Conservation (phyloP, 2,329 filamentous ascomycete species). For the Thelonectria olida region DNA sequence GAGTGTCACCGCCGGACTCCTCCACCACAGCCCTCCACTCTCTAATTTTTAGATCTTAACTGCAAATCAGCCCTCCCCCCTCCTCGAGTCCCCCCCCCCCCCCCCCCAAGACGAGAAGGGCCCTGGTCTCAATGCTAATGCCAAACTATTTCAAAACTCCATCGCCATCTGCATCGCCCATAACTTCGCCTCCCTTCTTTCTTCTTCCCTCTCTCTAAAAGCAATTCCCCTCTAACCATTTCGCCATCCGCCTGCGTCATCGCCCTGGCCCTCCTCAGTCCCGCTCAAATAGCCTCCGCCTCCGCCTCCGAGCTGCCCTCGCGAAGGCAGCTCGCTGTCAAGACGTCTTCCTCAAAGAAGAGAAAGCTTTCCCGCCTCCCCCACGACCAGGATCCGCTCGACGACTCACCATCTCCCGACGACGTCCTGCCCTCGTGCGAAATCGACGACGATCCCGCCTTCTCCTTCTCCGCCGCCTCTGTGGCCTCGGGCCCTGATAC, state of each 20-base stretch:
- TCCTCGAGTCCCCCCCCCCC: background rate
- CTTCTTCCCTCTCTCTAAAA: background rate
- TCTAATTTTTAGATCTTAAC: conserved; percentile 6
- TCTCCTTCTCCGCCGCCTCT: conserved; percentile 60
- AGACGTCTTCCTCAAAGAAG: conserved; percentile 79
- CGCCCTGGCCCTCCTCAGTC: conserved; percentile 17
- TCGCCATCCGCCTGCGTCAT: conserved; percentile 9
- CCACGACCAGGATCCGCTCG: conserved; percentile 51
- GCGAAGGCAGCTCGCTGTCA: conserved; percentile 73
- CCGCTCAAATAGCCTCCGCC: conserved; percentile 26
- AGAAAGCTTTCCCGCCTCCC: conserved; percentile 68
- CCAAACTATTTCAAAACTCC: conserved; percentile 29
- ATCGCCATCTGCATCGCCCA: conserved; percentile 23
- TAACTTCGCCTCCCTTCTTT: conserved; percentile 8
- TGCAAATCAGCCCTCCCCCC: conserved; percentile 1
- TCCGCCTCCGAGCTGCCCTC: conserved; percentile 66
- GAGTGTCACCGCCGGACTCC: no score
- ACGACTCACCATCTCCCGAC: conserved; percentile 53
- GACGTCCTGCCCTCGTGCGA: conserved; percentile 63
- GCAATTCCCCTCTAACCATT: conserved; percentile 5
- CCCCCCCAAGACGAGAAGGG: conserved; percentile 3
- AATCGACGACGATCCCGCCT: conserved; percentile 57
- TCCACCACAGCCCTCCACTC: conserved; percentile 34
- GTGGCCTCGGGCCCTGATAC: conserved; percentile 49
- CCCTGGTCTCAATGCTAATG: conserved; percentile 20